These are phyloP conservation scores for Syzygium syzygioides DNA, from an alignment of 441 rosid species.

Conservation along the genomic window DNA sequence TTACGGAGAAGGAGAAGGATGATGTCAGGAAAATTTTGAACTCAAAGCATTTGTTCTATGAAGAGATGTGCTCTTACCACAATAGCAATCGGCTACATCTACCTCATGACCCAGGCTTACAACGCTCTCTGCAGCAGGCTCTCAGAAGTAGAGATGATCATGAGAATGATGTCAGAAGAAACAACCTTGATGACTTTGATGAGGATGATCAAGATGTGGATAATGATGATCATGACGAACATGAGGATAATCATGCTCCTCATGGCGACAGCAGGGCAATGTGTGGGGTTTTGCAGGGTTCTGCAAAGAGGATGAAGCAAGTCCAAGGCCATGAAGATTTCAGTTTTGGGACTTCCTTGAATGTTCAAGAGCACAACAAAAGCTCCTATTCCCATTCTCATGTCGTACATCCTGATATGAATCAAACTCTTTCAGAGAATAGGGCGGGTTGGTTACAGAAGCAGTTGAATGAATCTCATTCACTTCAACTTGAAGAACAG, in stretches of 20 bases:
- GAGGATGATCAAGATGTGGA: conserved; percentile 76
- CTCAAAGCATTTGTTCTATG: conserved; percentile 88
- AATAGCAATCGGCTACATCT: conserved; percentile 80
- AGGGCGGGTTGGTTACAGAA: conserved; percentile 49
- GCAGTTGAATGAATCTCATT: conserved; percentile 62
- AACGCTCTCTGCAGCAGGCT: conserved; percentile 68
- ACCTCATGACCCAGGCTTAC: conserved; percentile 84
- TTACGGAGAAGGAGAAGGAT: conserved; percentile 78
- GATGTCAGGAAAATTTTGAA: conserved; percentile 81
- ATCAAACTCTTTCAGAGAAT: conserved; percentile 40
- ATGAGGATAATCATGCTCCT: conserved; percentile 41
- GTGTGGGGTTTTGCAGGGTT: conserved; percentile 25
- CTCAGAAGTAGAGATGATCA: conserved; percentile 72
- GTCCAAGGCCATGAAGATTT: conserved; percentile 45
- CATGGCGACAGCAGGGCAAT: conserved; percentile 37
- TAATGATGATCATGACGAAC: conserved; percentile 66
- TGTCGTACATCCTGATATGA: conserved; percentile 39
- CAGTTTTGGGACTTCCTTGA: conserved; percentile 30
- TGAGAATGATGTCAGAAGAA: conserved; percentile 48
- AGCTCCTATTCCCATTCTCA: conserved; percentile 28
- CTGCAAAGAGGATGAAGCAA: conserved; percentile 57
- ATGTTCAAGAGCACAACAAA: conserved; percentile 37
- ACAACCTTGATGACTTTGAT: conserved; percentile 54
- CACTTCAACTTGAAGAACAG: conserved; percentile 71
- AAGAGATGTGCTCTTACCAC: conserved; percentile 97